Percentiles rank a stretch among this genome's conserved stretches.
phyloP scores from a whole-genome alignment of 768 basidiomycete genomes.

The Tubosaeta sp. region DNA sequence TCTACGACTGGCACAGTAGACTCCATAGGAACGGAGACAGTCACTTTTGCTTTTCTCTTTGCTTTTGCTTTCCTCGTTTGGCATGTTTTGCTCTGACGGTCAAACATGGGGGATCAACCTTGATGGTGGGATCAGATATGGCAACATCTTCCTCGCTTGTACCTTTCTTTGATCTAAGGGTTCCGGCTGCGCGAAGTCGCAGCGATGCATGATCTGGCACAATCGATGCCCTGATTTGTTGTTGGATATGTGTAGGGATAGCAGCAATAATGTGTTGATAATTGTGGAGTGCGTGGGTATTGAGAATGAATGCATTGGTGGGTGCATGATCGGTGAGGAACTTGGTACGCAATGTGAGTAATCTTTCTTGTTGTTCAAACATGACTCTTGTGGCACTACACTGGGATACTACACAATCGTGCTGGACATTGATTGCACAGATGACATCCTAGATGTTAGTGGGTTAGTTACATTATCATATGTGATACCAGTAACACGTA shows the following conservation, averaged over 20 bases:
- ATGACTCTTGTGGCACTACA: neutral
- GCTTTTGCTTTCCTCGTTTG: neutral
- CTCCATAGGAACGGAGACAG: neutral
- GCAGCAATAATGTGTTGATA: neutral
- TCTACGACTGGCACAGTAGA: neutral
- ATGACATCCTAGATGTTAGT: neutral
- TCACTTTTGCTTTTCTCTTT: neutral
- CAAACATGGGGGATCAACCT: neutral
- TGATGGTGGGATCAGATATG: neutral
- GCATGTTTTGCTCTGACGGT: neutral
- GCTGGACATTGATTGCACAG: neutral
- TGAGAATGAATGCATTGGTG: neutral
- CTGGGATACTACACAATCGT: neutral
- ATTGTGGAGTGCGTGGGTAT: neutral
- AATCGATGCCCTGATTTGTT: neutral
- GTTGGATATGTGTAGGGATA: neutral
- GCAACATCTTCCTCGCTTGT: neutral
- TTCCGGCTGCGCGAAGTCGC: neutral
- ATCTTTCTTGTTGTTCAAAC: neutral
- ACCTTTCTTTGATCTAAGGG: neutral
- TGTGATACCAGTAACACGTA: neutral
- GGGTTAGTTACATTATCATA: neutral
- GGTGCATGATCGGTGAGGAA: neutral
- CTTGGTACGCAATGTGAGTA: neutral
- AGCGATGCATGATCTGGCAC: neutral